A percentile compares a stretch with the other conserved stretches of the same genome.
Evolutionary conservation across 2,329 filamentous ascomycete species (phyloP).

Genomic region (Coniochaeta pulveracea): DNA sequence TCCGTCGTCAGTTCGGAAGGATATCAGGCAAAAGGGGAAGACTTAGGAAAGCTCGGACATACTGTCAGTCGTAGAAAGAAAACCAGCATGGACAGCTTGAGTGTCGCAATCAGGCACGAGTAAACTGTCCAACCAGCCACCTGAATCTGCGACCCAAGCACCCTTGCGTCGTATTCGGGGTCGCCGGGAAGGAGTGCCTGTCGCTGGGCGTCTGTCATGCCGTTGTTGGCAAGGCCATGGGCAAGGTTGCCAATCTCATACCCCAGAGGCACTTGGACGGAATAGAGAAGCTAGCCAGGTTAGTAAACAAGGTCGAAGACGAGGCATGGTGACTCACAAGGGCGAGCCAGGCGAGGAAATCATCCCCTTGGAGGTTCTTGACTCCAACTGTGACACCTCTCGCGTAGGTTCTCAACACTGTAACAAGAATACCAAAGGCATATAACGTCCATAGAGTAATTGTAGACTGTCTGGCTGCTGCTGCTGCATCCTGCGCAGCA

Average conservation of each 20-base stretch:
- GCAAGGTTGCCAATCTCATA: constrained; percentile 35
- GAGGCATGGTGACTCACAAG: constrained; percentile 16
- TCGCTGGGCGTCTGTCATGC: constrained; percentile 39
- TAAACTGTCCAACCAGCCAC: constrained; percentile 43
- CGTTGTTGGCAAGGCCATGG: constrained; percentile 39
- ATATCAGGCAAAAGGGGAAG: not conserved
- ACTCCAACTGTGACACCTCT: constrained; percentile 21
- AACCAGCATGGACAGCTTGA: constrained; percentile 41
- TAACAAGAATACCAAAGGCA: constrained; percentile 20
- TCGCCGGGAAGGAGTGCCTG: constrained; percentile 26
- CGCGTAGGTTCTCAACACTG: constrained; percentile 22
- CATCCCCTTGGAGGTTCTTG: constrained; percentile 20
- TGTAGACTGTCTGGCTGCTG: constrained; percentile 16
- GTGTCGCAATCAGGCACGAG: constrained; percentile 34
- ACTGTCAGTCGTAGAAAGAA: constrained; percentile 40
- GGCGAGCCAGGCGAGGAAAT: constrained; percentile 22
- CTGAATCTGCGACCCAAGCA: constrained; percentile 39
- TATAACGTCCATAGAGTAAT: constrained; percentile 24
- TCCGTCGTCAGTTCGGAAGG: not conserved
- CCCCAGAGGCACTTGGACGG: constrained; percentile 33
- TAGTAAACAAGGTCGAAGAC: not conserved
- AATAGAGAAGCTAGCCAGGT: constrained; percentile 32
- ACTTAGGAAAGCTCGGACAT: not conserved
- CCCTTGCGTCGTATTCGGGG: constrained; percentile 23
- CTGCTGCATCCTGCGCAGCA: constrained; percentile 13